These are phyloP conservation scores for Monoraphidium neglectum DNA, from an alignment of 139 green algal species.

Conservation along the genomic window DNA sequence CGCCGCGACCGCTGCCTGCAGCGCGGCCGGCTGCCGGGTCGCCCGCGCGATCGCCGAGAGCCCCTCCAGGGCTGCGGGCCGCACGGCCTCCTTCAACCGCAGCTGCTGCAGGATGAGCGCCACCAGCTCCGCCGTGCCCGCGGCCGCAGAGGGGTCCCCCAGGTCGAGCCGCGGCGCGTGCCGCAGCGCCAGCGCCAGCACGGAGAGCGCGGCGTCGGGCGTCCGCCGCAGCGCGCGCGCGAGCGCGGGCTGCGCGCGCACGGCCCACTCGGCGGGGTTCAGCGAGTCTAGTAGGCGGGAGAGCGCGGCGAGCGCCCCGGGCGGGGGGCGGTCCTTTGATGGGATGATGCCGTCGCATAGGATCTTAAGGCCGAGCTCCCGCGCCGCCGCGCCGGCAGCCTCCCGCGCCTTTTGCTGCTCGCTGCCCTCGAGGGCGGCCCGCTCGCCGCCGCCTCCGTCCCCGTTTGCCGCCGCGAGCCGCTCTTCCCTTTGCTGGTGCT, in stretches of 20 bases:
- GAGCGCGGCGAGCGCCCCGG: slow-evolving; percentile 37
- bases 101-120: slow-evolving; percentile 64
- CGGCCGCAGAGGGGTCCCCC: slow-evolving; percentile 47
- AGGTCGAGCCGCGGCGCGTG: slow-evolving; percentile 26
- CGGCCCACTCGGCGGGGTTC: slow-evolving; percentile 45
- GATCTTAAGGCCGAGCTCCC: background rate
- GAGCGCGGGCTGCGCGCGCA: slow-evolving; percentile 61
- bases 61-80: slow-evolving; percentile 30
- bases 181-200: slow-evolving; percentile 37
- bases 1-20: slow-evolving; percentile 34
- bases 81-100: slow-evolving; percentile 57
- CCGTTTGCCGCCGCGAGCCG: no score
- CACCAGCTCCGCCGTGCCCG: slow-evolving; percentile 50
- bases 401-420: slow-evolving; percentile 13
- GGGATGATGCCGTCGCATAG: slow-evolving; percentile 41
- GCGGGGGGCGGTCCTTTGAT: slow-evolving; percentile 21
- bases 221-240: slow-evolving; percentile 66
- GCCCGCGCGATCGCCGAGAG: slow-evolving; percentile 45
- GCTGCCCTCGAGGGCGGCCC: no score
- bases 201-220: slow-evolving; percentile 67
- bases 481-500: background rate
- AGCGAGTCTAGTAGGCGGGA: slow-evolving; percentile 46
- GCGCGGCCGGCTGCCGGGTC: slow-evolving; percentile 31
- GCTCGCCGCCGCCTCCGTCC: no score
- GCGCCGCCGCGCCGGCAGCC: background rate